A percentile compares a stretch with the other conserved stretches of the same genome.
These are phyloP conservation scores for Fusarium irregulare DNA, from an alignment of 2,329 filamentous ascomycete species.

Conservation along the genomic window DNA sequence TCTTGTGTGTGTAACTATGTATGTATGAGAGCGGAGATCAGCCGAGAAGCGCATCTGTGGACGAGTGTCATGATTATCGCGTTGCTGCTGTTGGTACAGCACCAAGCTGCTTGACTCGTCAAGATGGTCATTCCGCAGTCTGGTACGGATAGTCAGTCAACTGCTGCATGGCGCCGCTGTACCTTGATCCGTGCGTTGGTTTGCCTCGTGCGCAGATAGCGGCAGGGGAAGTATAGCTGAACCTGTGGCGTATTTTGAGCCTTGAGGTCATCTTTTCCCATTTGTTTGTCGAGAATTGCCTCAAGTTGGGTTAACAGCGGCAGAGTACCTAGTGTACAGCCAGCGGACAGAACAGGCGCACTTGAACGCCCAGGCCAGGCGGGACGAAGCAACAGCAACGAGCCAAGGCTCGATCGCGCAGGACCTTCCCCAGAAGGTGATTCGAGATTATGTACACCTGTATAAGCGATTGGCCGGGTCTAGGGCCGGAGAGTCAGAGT, in stretches of 20 bases:
- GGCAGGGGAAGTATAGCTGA: slow-evolving; percentile 26
- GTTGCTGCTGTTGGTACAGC: slow-evolving; percentile 7
- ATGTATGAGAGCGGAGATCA: slow-evolving; percentile 25
- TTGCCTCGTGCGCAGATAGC: slow-evolving; percentile 23
- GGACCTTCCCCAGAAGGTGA: slow-evolving; percentile 39
- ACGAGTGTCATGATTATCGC: slow-evolving; percentile 13
- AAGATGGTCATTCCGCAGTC: slow-evolving; percentile 11
- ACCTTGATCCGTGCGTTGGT: slow-evolving; percentile 31
- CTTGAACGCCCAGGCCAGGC: slow-evolving; percentile 41
- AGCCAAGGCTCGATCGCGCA: slow-evolving; percentile 36
- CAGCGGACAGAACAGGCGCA: slow-evolving; percentile 40
- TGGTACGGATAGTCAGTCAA: slow-evolving; percentile 4
- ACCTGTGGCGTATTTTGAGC: slow-evolving; percentile 34
- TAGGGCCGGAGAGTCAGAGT: slow-evolving; percentile 38
- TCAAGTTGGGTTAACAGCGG: neutral
- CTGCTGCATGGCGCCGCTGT: slow-evolving; percentile 24
- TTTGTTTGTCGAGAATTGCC: neutral
- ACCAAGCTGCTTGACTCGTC: slow-evolving; percentile 35
- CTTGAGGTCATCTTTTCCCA: neutral
- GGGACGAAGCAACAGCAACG: slow-evolving; percentile 47
- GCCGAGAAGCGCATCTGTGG: slow-evolving; percentile 3
- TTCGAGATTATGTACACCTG: neutral
- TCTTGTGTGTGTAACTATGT: slow-evolving; percentile 17
- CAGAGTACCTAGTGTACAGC: slow-evolving; percentile 24
- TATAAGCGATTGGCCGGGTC: slow-evolving; percentile 41